Percentiles rank a stretch among this genome's conserved stretches.
Conservation (phyloP, 495 filamentous ascomycete species). For the Aspergillus affinis region DNA sequence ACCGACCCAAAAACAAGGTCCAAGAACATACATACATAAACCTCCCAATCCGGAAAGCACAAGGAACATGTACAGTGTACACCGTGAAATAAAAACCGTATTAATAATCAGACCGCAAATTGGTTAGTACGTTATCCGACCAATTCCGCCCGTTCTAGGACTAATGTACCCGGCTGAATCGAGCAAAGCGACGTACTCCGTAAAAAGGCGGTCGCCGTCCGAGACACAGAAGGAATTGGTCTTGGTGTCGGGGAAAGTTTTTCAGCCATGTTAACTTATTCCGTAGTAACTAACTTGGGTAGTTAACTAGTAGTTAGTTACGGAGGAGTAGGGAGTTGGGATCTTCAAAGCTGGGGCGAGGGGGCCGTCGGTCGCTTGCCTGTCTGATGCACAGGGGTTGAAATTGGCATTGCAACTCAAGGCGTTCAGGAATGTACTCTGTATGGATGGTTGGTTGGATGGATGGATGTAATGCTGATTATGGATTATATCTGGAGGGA, state of each 20-base stretch:
- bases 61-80: not conserved
- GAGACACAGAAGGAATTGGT: slow-evolving; percentile 10
- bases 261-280: not conserved
- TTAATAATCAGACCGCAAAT: slow-evolving; percentile 2
- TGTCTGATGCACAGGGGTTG: not conserved
- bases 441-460: not conserved
- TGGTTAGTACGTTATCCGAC: too few species aligned
- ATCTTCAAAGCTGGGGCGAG: not conserved
- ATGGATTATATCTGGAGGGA: too few species aligned
- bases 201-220: slow-evolving; percentile 22
- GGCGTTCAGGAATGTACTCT: not conserved
- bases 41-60: not conserved
- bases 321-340: not conserved
- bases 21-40: not conserved
- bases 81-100: slow-evolving; percentile 1
- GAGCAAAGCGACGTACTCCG: slow-evolving; percentile 10
- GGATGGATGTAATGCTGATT: too few species aligned
- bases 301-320: too few species aligned
- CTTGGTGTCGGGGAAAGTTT: slow-evolving; percentile 14
- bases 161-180: slow-evolving; percentile 16
- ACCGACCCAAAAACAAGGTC: not conserved
- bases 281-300: too few species aligned
- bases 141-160: not conserved
- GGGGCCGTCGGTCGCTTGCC: too few species aligned
- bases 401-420: not conserved